Base-by-base conservation (phyloP, 2,329 filamentous ascomycete genomes). In the Ilyonectria destructans region DNA sequence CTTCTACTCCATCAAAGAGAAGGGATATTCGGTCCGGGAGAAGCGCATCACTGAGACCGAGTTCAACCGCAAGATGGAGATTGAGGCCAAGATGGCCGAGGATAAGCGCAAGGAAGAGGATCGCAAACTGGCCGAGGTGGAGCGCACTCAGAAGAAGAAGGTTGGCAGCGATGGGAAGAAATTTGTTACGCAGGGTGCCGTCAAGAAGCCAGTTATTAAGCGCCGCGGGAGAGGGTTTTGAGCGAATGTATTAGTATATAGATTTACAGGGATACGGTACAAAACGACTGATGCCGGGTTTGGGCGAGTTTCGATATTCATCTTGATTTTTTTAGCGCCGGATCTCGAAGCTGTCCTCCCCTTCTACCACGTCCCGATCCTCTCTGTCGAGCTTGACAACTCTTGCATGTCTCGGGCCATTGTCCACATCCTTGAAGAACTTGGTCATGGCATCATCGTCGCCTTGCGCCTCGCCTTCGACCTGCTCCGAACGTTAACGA, bases 1-100 rank as follows among this genome's bases (percentile, higher is more conserved):
- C 0, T 99, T 99, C 81, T 99, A 98, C 82, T 96, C 93, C 1
- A 89, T 99, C 78, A 98, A 97, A 83, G 96, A 98, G 82, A 99
- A 99, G 82, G 96, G 96, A 1, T 99, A 97, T 79, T 97, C 93
- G 15, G 90, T 92, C 13, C 88, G 93, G 29, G 93, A 97, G 76
- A 96, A 95, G 82, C 89, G 93, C 61, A 90, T 97, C 55, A 96
- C 92, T 0, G 96, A 98, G 83, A 92, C 91, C 17, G 96, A 98
- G 80, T 97, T 97, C 80, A 98, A 97, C 78, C 87, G 90, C 58
- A 95, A 93, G 81, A 95, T 97, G 88, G 95, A 98, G 82, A 95
- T 98, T 70, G 95, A 98, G 83, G 87, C 92, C 3, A 90, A 97
- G 82, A 98, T 98, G 93, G 94, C 92, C 1, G 91, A 92, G 71